phyloP scores from a whole-genome alignment of 176 grass and related monocot species.

The Hsuehochloa calcarea region DNA sequence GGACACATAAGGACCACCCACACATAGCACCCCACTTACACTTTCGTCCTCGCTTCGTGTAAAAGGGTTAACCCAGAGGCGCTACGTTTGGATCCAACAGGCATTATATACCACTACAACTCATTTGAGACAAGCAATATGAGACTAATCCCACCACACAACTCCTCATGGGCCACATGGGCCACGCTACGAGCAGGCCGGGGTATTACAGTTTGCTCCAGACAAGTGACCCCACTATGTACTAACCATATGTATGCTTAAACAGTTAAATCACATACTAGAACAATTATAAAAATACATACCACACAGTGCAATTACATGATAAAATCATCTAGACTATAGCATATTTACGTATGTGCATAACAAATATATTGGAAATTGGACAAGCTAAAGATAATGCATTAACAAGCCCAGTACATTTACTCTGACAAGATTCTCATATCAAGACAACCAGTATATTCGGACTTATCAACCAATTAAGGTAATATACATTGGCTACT shows the following conservation, averaged over 20 bases:
- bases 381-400: slow-evolving; percentile 24
- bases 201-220: too few relatives aligned
- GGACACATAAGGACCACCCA: too few relatives aligned
- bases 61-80: too few relatives aligned
- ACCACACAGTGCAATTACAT: background rate
- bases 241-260: slow-evolving; percentile 14
- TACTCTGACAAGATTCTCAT: background rate
- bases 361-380: background rate
- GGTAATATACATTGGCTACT: background rate
- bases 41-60: too few relatives aligned
- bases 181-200: too few relatives aligned
- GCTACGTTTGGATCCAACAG: too few relatives aligned
- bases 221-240: background rate
- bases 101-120: too few relatives aligned
- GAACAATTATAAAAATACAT: background rate
- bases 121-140: too few relatives aligned
- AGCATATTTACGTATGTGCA: background rate
- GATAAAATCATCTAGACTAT: background rate
- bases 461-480: background rate
- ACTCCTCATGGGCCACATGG: too few relatives aligned
- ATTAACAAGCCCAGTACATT: background rate
- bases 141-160: too few relatives aligned
- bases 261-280: background rate
- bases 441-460: background rate
- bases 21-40: too few relatives aligned